Evolutionary conservation across 768 basidiomycete genomes (phyloP), one percentile per base, ranked within the genome.

Genomic region (Tylopilus vinaceipallidus): DNA sequence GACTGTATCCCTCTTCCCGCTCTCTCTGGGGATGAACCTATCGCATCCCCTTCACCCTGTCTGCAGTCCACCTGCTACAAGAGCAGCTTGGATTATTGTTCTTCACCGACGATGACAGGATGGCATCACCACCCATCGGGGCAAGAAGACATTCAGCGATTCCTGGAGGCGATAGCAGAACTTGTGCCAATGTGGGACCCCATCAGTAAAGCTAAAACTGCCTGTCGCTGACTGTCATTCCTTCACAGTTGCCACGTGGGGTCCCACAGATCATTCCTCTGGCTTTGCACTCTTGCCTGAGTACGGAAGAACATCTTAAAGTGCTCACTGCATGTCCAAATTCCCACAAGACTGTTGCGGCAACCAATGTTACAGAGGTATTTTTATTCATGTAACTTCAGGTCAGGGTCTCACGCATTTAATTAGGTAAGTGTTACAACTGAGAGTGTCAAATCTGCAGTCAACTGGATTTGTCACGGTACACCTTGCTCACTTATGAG

Each of bases 381-480:
- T n/a, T n/a, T n/a, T n/a, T n/a, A n/a, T n/a, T n/a, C n/a, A n/a
- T n/a, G n/a, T n/a, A n/a, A n/a, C n/a, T n/a, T n/a, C n/a, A n/a
- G n/a, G n/a, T n/a, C n/a, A n/a, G n/a, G 8, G 22, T 38, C 47
- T 32, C 32, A 53, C 29, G 7, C 10, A 19, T 36, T 26, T 50
- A 24, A 33, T 20, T 49, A 91, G 90, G 95, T 97, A 14, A 94
- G 91, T 63, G 88, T 99, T 20, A 99, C 97, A 1, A 98, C 98
- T 49, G 92, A 98, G 35, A 94, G 95, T 3, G 85, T 98, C 53
- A 88, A 87, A 56, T 98, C 85, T 61, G 95, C 98, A 13, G 78
- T 98, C 3, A 97, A 99, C 61, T 85, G 97, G 97, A 14, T 93
- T 93, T 61, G 95, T 97, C 55, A 99, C 98, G 81, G 93, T 91